Base-by-base conservation (phyloP, 805 yeast species). In the Diddensiella caesifluorescens region DNA sequence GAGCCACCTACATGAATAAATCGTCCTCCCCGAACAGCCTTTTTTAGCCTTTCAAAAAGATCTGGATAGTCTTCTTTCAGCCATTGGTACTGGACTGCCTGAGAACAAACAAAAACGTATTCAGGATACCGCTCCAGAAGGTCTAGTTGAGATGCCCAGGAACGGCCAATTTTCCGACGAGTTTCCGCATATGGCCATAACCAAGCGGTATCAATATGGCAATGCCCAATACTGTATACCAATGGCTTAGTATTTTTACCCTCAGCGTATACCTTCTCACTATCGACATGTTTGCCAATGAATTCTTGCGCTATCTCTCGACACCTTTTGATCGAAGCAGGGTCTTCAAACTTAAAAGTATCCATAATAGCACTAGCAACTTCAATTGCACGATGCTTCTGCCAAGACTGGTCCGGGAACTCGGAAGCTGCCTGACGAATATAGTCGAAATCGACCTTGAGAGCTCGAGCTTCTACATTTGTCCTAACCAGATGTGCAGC, bases 131-230 rank as follows among this genome's bases (percentile, higher is more conserved):
- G 71, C 38, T 86, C 89, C 55, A 90, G 77, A 35, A 90, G 62
- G 41, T 85, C 80, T 37, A 89, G 67, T 64, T 89, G 97, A 7
- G 95, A 77, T 0, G 95, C 79, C 96, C 96, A 89, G 4, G 95
- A 85, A 52, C 97, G 73, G 2, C 88, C 95, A 44, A 89, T 77
- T 57, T 89, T 89, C 42, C 97, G 74, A 54, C 83, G 80, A 2
- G 96, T 85, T 60, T 89, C 95, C 2, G 95, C 95, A 68, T 83
- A 89, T 13, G 96, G 96, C 97, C 97, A 89, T 45, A 86, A 70
- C 97, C 97, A 89, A 15, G 97, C 97, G 13, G 96, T 89, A 57
- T 89, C 97, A 53, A 88, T 88, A 60, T 88, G 97, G 60, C 96
- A 90, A 58, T 90, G 83, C 33, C 97, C 97, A 50, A 89, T 73